phyloP scores from a whole-genome alignment of 176 grass and related monocot species.

The Thalia dealbata region DNA sequence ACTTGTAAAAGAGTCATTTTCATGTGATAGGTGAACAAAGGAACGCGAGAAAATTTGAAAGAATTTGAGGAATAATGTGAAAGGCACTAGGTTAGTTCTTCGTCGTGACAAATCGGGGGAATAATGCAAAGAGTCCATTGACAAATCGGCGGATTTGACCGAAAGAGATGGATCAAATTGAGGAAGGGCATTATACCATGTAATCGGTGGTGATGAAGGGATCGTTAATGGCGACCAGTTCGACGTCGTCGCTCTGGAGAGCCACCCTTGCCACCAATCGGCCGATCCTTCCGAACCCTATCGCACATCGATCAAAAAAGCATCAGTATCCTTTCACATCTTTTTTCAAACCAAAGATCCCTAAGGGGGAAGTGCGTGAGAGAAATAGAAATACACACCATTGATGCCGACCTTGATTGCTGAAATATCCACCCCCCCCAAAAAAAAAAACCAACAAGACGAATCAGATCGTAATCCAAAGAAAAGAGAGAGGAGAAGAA shows the following conservation, averaged over 20 bases:
- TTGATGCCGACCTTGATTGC: conserved; percentile 64
- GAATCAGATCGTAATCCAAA: neutral
- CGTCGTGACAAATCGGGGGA: no score
- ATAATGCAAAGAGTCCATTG: no score
- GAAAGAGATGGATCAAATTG: neutral
- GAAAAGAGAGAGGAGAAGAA: neutral
- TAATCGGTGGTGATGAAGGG: conserved; percentile 53
- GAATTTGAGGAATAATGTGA: no score
- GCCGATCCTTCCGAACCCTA: conserved; percentile 52
- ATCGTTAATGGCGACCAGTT: conserved; percentile 50
- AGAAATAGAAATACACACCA: conserved; percentile 24
- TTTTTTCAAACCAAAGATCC: neutral
- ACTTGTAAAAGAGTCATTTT: no score
- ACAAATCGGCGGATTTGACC: no score
- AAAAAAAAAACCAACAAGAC: neutral
- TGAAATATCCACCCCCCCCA: conserved; percentile 14
- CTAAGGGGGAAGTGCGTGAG: neutral
- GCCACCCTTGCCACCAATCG: conserved; percentile 42
- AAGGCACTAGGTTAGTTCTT: no score
- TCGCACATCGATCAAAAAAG: neutral
- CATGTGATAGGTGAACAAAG: no score
- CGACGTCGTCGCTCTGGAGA: conserved; percentile 46
- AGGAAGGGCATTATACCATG: conserved; percentile 25
- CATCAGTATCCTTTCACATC: neutral
- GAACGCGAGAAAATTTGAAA: no score